Conservation (phyloP, 768 basidiomycete genomes). For the Hygrocybe punicea region DNA sequence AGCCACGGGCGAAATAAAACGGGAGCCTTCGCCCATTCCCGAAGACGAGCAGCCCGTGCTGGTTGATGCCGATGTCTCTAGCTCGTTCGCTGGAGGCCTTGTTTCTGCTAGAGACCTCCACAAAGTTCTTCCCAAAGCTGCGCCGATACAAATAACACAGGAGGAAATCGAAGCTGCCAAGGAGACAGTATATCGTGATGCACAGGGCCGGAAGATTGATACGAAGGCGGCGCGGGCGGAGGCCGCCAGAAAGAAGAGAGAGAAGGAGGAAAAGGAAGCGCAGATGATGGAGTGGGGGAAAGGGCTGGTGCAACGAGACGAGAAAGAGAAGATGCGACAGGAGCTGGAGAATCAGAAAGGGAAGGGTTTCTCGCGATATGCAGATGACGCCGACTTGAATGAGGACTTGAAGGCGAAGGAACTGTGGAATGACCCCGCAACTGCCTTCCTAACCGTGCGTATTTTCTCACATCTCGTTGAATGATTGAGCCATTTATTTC, state of each 20-base stretch:
- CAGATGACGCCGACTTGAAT: conserved; percentile 83
- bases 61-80: conserved; percentile 38
- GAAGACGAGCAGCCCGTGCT: conserved; percentile 58
- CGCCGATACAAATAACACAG: conserved; percentile 40
- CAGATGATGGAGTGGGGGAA: conserved; percentile 98
- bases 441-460: conserved; percentile 84
- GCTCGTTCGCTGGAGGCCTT: conserved; percentile 68
- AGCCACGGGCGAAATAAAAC: conserved; percentile 43
- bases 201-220: conserved; percentile 84
- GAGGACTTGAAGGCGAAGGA: conserved; percentile 76
- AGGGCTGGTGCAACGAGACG: conserved; percentile 85
- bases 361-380: conserved; percentile 70
- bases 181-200: conserved; percentile 93
- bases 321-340: conserved; percentile 59
- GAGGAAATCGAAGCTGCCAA: conserved; percentile 63
- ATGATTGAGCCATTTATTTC: neutral
- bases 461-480: neutral
- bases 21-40: conserved; percentile 56
- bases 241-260: conserved; percentile 74
- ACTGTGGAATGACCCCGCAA: conserved; percentile 97
- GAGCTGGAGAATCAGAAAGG: conserved; percentile 68
- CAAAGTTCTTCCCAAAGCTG: conserved; percentile 51
- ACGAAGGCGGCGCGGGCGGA: conserved; percentile 81
- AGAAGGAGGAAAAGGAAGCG: conserved; percentile 81
- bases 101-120: conserved; percentile 72